phyloP scores from a whole-genome alignment of 2,329 filamentous ascomycete genomes.

The Diaporthe australafricana region DNA sequence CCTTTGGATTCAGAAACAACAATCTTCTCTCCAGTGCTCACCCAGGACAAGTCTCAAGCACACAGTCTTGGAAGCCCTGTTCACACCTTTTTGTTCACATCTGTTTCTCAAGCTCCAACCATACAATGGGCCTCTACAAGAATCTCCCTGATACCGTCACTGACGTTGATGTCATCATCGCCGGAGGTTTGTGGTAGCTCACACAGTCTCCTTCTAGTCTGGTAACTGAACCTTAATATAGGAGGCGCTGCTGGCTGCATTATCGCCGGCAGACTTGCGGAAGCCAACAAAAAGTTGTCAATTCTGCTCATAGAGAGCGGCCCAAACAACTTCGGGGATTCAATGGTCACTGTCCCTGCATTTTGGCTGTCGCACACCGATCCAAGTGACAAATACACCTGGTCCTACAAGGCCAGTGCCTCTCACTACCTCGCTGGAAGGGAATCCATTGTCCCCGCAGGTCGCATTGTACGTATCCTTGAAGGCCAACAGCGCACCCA shows the following conservation, averaged over 20 bases:
- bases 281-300: constrained; percentile 59
- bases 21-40: background rate
- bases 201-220: background rate
- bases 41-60: background rate
- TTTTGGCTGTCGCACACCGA: constrained; percentile 60
- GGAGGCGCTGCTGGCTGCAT: constrained; percentile 62
- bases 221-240: constrained; percentile 32
- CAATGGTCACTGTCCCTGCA: constrained; percentile 60
- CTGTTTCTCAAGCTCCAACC: background rate
- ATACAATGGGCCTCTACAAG: constrained; percentile 30
- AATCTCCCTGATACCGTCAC: constrained; percentile 45
- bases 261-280: constrained; percentile 60
- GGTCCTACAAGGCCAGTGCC: constrained; percentile 61
- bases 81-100: background rate
- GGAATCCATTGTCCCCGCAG: constrained; percentile 51
- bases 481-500: too few relatives aligned
- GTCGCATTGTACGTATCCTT: too few relatives aligned
- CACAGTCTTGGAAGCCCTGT: background rate
- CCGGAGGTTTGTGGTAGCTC: constrained; percentile 51
- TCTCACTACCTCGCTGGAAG: constrained; percentile 57
- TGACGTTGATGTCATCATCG: constrained; percentile 64
- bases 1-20: background rate
- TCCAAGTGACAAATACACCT: constrained; percentile 55
- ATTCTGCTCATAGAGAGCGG: constrained; percentile 66
- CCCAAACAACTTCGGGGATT: constrained; percentile 61